Base-by-base conservation (phyloP, 202 grass and related monocot species). In the Digitaria exilis region DNA sequence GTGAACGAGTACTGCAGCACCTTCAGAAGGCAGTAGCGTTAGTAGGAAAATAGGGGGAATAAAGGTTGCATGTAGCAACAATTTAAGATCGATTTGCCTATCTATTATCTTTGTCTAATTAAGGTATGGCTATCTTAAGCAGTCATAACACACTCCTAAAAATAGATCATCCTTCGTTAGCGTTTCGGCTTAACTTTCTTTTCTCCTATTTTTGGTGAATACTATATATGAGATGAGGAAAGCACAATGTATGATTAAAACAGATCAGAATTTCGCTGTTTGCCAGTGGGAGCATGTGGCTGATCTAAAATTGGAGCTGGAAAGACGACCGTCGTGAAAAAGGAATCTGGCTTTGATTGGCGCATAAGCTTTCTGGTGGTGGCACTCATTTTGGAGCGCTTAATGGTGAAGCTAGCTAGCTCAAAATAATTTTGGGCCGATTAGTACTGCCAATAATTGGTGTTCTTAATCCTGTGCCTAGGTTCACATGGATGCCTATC, bases 311-410 rank as follows among this genome's bases (percentile, higher is more conserved):
- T 45, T 76, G 41, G 63, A 64, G 77, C 68, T 65, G n/a, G 28
- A 82, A 41, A 46, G 71, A 76, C 34, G 74, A 63, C n/a, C 65
- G 2, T 32, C 24, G 13, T 72, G 78, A 81, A 25, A 86, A 73
- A 82, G 70, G 87, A 86, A 82, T 89, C 82, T 37, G 19, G 39
- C 87, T 86, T 89, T 82, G 72, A 89, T 77, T 67, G 87, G 65
- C 4, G 9, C 41, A 6, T 78, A 86, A 73, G 58, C 83, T 73
- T 82, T 88, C 86, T 43, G 54, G 79, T 82, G 63, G 85, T 63
- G 65, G 29, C 37, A 69, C 77, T 81, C 78, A 9, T 85, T 67
- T 43, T 60, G 30, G 42, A 74, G 52, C 45, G 25, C 66, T 57
- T 86, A 42, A 49, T 28, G 46, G 72, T 60, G 65, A 74, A 81